Evolutionary conservation across 2,329 filamentous ascomycete species (phyloP).

Genomic region (Pseudopithomyces maydicus): DNA sequence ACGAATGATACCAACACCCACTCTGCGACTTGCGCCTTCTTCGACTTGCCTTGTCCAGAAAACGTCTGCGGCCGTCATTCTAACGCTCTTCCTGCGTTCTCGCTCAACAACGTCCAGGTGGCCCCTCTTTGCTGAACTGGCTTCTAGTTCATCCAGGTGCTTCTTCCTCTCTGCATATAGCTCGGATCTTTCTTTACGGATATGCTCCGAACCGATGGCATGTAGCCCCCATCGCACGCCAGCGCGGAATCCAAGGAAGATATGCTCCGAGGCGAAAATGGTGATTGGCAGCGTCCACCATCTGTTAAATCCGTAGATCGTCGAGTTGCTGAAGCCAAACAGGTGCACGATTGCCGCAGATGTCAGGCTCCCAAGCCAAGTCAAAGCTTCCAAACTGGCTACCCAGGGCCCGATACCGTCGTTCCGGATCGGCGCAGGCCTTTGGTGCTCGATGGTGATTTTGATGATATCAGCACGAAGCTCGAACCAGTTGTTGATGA

Average conservation of each 20-base stretch:
- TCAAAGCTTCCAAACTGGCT: constrained; percentile 35
- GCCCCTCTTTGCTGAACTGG: constrained; percentile 17
- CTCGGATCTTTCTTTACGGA: constrained; percentile 30
- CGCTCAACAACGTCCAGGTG: constrained; percentile 28
- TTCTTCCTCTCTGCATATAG: constrained; percentile 33
- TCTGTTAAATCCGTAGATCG: constrained; percentile 19
- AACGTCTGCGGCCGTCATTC: constrained; percentile 34
- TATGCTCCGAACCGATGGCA: constrained; percentile 36
- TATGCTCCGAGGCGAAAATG: constrained; percentile 38
- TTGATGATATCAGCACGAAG: constrained; percentile 42
- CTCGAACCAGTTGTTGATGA: constrained; percentile 45
- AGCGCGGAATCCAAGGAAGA: constrained; percentile 37
- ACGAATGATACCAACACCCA: constrained; percentile 33
- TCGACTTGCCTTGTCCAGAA: constrained; percentile 40
- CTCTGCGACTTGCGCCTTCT: constrained; percentile 27
- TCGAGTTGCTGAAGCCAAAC: constrained; percentile 25
- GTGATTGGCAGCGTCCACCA: constrained; percentile 39
- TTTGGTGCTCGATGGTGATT: constrained; percentile 38
- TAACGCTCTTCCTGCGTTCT: constrained; percentile 37
- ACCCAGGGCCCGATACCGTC: constrained; percentile 43
- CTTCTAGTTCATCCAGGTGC: constrained; percentile 34
- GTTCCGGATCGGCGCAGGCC: constrained; percentile 31
- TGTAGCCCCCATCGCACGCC: constrained; percentile 31
- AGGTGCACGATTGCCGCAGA: constrained; percentile 41
- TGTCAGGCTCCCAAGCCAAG: constrained; percentile 40